Evolutionary conservation across 169 alveolate species (phyloP), one percentile per base, ranked within the genome.

Genomic region (Perkinsus chesapeaki): DNA sequence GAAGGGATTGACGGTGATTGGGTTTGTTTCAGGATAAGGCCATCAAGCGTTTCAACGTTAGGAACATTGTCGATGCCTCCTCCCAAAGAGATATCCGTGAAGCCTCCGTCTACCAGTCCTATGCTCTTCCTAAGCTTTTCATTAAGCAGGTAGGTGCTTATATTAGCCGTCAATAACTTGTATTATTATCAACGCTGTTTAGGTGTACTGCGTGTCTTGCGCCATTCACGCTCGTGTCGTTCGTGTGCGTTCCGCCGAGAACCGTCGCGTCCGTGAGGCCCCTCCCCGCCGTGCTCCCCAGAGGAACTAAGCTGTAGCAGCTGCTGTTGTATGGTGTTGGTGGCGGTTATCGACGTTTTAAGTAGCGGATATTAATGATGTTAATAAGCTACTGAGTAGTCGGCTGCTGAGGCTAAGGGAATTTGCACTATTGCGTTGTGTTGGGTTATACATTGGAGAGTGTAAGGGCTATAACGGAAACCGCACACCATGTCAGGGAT

Each of bases 221-320:
- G 99, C 99, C 73, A 99, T 99, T 96, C 99, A 99, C 98, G 98
- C 99, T 91, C 98, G 99, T 92, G 98, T 99, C 92, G 99, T 99
- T 39, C 98, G 99, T 93, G 99, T 98, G 43, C 95, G 99, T 94
- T 96, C 98, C 92, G 97, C 96, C 91, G 97, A 95, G 91, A 98
- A 97, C 94, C 97, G 99, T 96, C 97, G 97, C 96, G 96, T 96
- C 47, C 96, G 99, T 93, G 92, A 90, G 93, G 95, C 92, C 90
- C 93, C 95, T 91, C 72, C 95, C n/a, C 93, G 93, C 91, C 95
- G 93, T 39, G 93, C 92, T 36, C 91, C 93, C 93, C 94, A 93
- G 36, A 60, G 82, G 82, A 60, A 60, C 82, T 60, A 60, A 60
- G 31, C 82, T 60, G 82, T 34, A 20, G 82, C 1, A 3, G 82